Percentiles rank a stretch among this genome's conserved stretches.
These are phyloP conservation scores for Phlyctochytrium arcticum DNA, from an alignment of 192 early-diverging fungal genomes.

Conservation along the genomic window DNA sequence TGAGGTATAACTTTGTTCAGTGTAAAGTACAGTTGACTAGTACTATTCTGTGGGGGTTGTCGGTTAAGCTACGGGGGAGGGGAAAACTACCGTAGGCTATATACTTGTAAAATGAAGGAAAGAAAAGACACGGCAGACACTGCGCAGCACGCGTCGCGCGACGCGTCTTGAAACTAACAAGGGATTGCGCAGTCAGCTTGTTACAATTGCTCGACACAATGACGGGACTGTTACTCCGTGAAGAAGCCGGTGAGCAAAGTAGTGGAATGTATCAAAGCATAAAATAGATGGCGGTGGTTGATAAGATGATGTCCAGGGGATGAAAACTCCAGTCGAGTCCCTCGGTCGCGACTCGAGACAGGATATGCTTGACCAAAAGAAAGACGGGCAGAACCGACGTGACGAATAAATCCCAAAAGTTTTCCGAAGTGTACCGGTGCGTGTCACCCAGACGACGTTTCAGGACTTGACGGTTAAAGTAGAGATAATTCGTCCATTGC, in stretches of 20 bases:
- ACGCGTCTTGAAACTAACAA: too few species aligned
- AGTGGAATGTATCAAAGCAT: neutral
- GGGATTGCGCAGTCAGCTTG: too few species aligned
- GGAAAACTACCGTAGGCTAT: too few species aligned
- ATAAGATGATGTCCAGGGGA: neutral
- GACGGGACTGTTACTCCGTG: neutral
- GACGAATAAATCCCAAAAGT: neutral
- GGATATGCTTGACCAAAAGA: neutral
- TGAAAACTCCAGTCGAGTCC: neutral
- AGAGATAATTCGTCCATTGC: neutral
- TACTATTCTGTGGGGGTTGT: too few species aligned
- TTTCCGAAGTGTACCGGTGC: neutral
- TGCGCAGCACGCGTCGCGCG: too few species aligned
- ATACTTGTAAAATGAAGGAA: too few species aligned
- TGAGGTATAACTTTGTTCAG: too few species aligned
- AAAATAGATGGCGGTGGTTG: neutral
- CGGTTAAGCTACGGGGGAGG: too few species aligned
- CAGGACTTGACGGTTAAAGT: neutral
- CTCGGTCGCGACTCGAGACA: neutral
- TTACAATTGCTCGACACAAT: too few species aligned
- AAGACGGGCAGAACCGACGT: neutral
- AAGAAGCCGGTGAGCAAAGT: neutral
- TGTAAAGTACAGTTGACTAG: too few species aligned
- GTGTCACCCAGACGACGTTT: neutral
- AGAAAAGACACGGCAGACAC: too few species aligned